A percentile compares a stretch with the other conserved stretches of the same genome.
Evolutionary conservation across 2,329 filamentous ascomycete species (phyloP).

Genomic region (Lachnellula arida): DNA sequence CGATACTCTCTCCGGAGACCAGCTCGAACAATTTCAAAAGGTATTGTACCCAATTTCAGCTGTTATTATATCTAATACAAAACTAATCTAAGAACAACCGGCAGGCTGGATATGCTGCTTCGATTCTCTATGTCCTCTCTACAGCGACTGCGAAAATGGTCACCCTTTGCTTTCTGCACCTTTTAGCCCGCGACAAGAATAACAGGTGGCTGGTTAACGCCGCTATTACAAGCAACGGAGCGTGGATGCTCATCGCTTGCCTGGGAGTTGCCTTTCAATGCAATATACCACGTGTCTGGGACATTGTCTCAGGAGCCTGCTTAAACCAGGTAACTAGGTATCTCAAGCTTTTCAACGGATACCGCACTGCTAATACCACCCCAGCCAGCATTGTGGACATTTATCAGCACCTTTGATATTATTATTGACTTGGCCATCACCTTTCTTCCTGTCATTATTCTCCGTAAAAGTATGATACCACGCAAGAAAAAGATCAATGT

Average conservation of each 20-base stretch:
- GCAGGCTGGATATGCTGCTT: not conserved
- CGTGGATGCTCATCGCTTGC: not conserved
- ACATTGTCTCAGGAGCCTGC: not conserved
- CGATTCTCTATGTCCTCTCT: not conserved
- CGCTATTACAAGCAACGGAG: not conserved
- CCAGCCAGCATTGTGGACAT: not conserved
- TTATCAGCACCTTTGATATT: not conserved
- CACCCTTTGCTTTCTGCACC: not conserved
- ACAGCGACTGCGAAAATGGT: not conserved
- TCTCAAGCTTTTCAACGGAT: not conserved
- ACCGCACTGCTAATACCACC: not conserved
- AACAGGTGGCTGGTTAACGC: not conserved
- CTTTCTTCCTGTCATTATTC: too few species aligned
- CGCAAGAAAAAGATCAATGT: too few species aligned
- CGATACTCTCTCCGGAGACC: not conserved
- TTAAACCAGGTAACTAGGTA: not conserved
- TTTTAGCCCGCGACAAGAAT: not conserved
- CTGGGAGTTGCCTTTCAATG: not conserved
- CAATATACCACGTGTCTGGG: not conserved
- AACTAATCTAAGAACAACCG: not conserved
- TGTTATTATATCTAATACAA: not conserved
- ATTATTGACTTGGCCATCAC: not conserved
- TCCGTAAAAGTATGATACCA: too few species aligned
- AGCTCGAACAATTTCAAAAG: not conserved
- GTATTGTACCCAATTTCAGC: not conserved